Conservation (phyloP, 2,329 filamentous ascomycete genomes). For the Monilinia vaccinii-corymbosi region DNA sequence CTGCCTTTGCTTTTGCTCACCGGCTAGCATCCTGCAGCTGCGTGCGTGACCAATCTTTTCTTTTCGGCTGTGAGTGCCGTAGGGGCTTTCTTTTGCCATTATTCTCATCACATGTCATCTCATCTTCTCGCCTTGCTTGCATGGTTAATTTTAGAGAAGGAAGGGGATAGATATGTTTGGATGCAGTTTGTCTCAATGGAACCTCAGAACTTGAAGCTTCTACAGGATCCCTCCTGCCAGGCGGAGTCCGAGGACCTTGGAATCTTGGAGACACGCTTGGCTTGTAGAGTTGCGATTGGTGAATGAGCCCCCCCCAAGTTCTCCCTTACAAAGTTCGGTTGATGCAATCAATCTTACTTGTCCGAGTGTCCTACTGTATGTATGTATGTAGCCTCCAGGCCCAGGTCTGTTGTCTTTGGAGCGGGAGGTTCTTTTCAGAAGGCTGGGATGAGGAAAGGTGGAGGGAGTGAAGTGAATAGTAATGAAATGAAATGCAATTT, state of each 20-base stretch:
- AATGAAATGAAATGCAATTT: no score
- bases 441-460: no score
- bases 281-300: neutral
- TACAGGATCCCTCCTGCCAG: neutral
- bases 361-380: no score
- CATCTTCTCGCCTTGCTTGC: no score
- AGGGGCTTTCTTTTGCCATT: neutral
- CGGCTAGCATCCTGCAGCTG: neutral
- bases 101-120: neutral
- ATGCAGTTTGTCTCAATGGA: neutral
- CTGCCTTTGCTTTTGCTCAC: neutral
- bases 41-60: neutral
- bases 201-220: neutral
- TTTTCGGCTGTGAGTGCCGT: neutral
- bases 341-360: no score
- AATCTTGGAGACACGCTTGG: neutral
- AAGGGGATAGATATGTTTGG: no score
- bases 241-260: neutral
- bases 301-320: no score
- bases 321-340: no score
- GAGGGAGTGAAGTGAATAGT: no score
- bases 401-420: no score
- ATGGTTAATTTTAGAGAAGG: neutral
- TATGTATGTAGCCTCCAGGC: no score
- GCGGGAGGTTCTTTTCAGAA: no score